Evolutionary conservation across 2,329 filamentous ascomycete species (phyloP).

Genomic region (Curvularia lunata): DNA sequence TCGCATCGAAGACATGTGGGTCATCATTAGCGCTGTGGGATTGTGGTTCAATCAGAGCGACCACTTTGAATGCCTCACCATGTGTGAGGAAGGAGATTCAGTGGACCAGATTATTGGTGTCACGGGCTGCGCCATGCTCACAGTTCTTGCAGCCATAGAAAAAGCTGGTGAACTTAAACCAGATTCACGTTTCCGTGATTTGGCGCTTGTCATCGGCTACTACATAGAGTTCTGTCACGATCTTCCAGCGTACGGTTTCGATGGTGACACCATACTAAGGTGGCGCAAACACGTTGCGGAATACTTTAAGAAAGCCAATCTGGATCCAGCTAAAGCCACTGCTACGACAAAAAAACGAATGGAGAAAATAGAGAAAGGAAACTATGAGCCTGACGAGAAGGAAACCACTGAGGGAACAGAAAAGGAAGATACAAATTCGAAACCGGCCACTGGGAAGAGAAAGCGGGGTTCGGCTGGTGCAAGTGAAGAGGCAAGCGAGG

Average conservation of each 20-base stretch:
- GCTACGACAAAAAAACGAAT: slow-evolving; percentile 17
- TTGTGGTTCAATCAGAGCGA: slow-evolving; percentile 18
- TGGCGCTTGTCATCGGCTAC: slow-evolving; percentile 26
- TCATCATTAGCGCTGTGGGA: slow-evolving; percentile 22
- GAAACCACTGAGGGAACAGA: slow-evolving; percentile 4
- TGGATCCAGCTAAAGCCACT: slow-evolving; percentile 21
- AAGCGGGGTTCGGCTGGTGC: slow-evolving; percentile 4
- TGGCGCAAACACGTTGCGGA: slow-evolving; percentile 23
- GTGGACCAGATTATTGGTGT: slow-evolving; percentile 14
- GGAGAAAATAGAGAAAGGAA: slow-evolving; percentile 14
- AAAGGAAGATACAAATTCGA: slow-evolving; percentile 10
- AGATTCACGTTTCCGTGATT: slow-evolving; percentile 26
- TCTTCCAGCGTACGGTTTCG: slow-evolving; percentile 24
- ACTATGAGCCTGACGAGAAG: background rate
- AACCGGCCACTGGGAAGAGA: background rate
- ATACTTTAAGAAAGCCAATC: slow-evolving; percentile 23
- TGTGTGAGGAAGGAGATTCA: slow-evolving; percentile 20
- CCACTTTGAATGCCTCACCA: slow-evolving; percentile 3
- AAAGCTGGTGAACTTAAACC: slow-evolving; percentile 23
- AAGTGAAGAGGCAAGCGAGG: background rate
- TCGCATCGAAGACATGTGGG: slow-evolving; percentile 25
- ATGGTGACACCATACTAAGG: slow-evolving; percentile 15
- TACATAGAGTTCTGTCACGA: slow-evolving; percentile 21
- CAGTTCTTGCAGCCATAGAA: slow-evolving; percentile 22
- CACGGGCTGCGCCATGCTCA: slow-evolving; percentile 27